Conservation (phyloP, 441 rosid species). For the Eruca vesicaria region DNA sequence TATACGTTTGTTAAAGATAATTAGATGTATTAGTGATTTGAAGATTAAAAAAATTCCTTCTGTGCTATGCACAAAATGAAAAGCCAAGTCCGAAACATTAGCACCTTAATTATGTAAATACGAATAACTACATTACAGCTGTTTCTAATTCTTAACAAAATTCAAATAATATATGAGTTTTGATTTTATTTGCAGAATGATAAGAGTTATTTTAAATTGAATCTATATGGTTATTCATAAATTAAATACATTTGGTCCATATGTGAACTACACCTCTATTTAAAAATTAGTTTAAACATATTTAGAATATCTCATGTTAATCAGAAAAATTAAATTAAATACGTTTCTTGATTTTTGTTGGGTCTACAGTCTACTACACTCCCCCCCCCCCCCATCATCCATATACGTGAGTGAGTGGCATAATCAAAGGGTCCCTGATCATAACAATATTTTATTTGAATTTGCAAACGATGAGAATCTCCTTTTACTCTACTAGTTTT, state of each 20-base stretch:
- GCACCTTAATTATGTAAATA: background rate
- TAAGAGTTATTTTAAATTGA: too few species aligned
- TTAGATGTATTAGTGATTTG: background rate
- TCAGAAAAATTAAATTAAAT: background rate
- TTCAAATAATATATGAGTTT: background rate
- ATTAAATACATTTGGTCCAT: too few species aligned
- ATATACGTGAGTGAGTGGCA: background rate
- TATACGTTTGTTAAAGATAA: background rate
- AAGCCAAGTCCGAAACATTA: background rate
- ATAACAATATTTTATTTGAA: background rate
- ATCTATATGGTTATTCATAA: too few species aligned
- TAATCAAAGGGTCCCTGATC: background rate
- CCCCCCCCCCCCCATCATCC: background rate
- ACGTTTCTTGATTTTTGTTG: background rate
- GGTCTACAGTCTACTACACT: too few species aligned
- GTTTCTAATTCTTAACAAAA: background rate
- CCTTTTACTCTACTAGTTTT: background rate
- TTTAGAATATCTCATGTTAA: too few species aligned
- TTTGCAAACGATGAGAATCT: background rate
- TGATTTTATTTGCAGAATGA: too few species aligned
- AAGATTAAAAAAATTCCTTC: background rate
- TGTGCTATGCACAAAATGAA: background rate
- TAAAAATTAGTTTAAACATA: too few species aligned
- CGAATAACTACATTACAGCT: background rate
- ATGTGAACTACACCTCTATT: too few species aligned